Evolutionary conservation across 2,329 filamentous ascomycete genomes (phyloP).

Genomic region (Cadophora gregata): DNA sequence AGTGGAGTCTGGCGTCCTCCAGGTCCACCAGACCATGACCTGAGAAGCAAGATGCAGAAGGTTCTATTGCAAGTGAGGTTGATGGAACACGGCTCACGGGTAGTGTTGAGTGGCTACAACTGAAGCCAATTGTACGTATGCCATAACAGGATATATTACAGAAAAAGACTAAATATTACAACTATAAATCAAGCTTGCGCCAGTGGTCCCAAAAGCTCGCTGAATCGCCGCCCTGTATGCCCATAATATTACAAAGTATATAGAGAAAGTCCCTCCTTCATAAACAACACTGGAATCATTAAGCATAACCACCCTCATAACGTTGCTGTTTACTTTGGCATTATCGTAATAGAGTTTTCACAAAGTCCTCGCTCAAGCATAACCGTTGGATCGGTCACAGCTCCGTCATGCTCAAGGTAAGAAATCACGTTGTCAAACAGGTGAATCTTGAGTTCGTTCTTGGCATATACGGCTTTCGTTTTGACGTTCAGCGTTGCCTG

Average conservation of each 20-base stretch:
- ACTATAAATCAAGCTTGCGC: not conserved
- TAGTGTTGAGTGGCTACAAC: not conserved
- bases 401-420: constrained; percentile 25
- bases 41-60: not conserved
- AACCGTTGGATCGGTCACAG: constrained; percentile 10
- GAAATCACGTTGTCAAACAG: constrained; percentile 25
- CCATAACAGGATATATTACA: constrained; percentile 5
- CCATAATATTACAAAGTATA: constrained; percentile 3
- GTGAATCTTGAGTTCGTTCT: constrained; percentile 11
- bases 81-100: too few species aligned
- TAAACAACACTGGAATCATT: not conserved
- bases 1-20: not conserved
- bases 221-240: not conserved
- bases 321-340: constrained; percentile 11
- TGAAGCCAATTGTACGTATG: too few species aligned
- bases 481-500: constrained; percentile 13
- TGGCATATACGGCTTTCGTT: not conserved
- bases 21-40: not conserved
- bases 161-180: not conserved
- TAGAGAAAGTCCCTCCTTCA: not conserved
- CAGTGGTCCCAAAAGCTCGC: not conserved
- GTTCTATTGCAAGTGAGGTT: not conserved
- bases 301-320: not conserved
- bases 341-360: constrained; percentile 1
- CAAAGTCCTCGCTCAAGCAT: constrained; percentile 15